Evolutionary conservation across 129 eudicot species (phyloP).

Genomic region (Flaveria linearis): DNA sequence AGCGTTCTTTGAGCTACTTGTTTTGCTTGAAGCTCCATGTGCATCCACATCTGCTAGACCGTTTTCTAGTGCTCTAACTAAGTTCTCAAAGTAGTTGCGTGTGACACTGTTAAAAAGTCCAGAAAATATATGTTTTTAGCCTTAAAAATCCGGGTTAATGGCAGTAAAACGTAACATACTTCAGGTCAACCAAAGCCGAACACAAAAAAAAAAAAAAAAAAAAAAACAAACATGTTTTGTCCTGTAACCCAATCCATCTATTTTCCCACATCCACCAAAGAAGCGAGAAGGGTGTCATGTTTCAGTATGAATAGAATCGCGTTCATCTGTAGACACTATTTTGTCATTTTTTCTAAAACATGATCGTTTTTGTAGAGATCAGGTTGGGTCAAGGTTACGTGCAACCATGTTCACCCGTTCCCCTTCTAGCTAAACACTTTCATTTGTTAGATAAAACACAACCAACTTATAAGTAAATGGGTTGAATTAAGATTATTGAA

Average conservation of each 20-base stretch:
- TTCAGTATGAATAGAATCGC: not conserved
- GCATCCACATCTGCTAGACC: slow-evolving; percentile 60
- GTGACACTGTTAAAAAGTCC: slow-evolving; percentile 50
- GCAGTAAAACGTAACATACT: not conserved
- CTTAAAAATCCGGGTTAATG: not conserved
- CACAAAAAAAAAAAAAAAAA: no score
- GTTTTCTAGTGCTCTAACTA: slow-evolving; percentile 75
- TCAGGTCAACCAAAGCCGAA: not conserved
- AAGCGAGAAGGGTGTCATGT: not conserved
- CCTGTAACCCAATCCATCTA: no score
- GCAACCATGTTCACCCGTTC: no score
- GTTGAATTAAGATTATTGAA: not conserved
- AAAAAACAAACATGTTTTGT: no score
- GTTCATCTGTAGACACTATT: not conserved
- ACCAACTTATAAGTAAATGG: not conserved
- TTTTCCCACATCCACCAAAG: not conserved
- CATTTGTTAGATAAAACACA: not conserved
- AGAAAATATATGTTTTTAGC: not conserved
- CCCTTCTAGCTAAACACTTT: not conserved
- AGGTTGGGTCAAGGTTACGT: no score
- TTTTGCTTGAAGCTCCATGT: slow-evolving; percentile 47
- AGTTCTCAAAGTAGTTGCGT: slow-evolving; percentile 68
- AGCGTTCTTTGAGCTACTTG: slow-evolving; percentile 35
- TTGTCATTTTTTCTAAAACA: not conserved
- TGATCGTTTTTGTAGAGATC: not conserved